Evolutionary conservation across 257 asterid species (phyloP), one percentile per base, ranked within the genome.

Genomic region (Forsythia viridissima): DNA sequence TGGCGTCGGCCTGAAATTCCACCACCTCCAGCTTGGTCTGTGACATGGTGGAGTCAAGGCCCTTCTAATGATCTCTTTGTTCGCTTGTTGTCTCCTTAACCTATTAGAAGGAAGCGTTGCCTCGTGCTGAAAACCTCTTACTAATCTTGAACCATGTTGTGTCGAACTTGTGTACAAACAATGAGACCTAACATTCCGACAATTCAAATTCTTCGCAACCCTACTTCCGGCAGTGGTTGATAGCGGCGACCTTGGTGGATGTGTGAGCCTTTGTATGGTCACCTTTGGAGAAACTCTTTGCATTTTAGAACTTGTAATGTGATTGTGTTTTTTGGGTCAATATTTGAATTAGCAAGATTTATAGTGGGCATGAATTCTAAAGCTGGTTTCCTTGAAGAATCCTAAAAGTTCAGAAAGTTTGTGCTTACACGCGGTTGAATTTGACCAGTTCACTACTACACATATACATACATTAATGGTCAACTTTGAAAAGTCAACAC

Each of bases 341-440:
- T 63, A 24, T 63, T 63, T 21, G 70, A 63, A 30, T 12, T 51
- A 15, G 59, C 59, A 51, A 46, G 12, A 46, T 59, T 59, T 59
- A 59, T 59, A 18, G 24, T 13, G 9, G 65, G 20, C 65, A 21
- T 21, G 34, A 21, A 21, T 20, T n/a, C 0, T 7, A 21, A 2
- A 63, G 70, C 37, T 63, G 70, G 70, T 63, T 63, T 63, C 70
- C 70, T 15, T 24, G 70, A 63, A 63, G 37, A 63, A 30, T 63
- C 39, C 70, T 63, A 15, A 0, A 55, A 30, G 21, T 63, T 21
- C 39, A 63, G 70, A 63, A 30, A 21, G 70, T 39, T 63, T 8
- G 70, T 55, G 30, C 65, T 55, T 1, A 2, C 34, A 30, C 34
- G 34, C 34, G 34, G 65, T 18, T 55, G 37, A 24, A 8, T 5